Conservation (phyloP, 1,139 yeast genomes). For the Blastobotrys illinoisensis region DNA sequence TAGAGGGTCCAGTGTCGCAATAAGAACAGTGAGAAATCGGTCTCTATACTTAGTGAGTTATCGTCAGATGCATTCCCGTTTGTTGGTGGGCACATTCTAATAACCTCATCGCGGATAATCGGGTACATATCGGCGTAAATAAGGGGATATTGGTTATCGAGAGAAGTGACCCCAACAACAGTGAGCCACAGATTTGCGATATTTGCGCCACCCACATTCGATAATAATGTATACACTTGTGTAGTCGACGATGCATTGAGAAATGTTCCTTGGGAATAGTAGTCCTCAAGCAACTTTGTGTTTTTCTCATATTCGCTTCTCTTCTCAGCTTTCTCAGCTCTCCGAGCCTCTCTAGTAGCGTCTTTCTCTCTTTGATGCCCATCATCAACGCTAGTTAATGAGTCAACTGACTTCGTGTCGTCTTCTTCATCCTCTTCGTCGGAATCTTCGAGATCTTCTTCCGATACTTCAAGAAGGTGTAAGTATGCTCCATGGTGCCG, state of each 20-base stretch:
- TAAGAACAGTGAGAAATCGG: slow-evolving; percentile 80
- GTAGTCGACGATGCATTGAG: slow-evolving; percentile 70
- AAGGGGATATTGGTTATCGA: slow-evolving; percentile 69
- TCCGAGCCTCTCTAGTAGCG: slow-evolving; percentile 8
- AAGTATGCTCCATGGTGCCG: slow-evolving; percentile 29
- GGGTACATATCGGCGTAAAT: slow-evolving; percentile 72
- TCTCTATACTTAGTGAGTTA: slow-evolving; percentile 58
- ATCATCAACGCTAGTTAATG: slow-evolving; percentile 27
- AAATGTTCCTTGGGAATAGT: slow-evolving; percentile 61
- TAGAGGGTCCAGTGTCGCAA: slow-evolving; percentile 91
- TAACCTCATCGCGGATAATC: slow-evolving; percentile 74
- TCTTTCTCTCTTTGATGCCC: slow-evolving; percentile 16
- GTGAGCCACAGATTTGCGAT: slow-evolving; percentile 78
- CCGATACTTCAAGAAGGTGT: slow-evolving; percentile 30
- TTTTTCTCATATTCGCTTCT: slow-evolving; percentile 12
- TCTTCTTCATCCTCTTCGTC: slow-evolving; percentile 20
- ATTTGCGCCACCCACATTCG: slow-evolving; percentile 73
- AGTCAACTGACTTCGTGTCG: slow-evolving; percentile 11
- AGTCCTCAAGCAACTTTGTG: slow-evolving; percentile 19
- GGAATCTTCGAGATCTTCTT: slow-evolving; percentile 30
- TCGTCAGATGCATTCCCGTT: slow-evolving; percentile 38
- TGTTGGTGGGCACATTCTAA: slow-evolving; percentile 49
- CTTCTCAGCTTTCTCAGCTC: slow-evolving; percentile 13
- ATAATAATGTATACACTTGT: slow-evolving; percentile 71
- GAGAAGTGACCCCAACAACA: slow-evolving; percentile 80